These are phyloP conservation scores for Yamadazyma diospyri DNA, from an alignment of 1,139 yeast genomes.

Conservation along the genomic window DNA sequence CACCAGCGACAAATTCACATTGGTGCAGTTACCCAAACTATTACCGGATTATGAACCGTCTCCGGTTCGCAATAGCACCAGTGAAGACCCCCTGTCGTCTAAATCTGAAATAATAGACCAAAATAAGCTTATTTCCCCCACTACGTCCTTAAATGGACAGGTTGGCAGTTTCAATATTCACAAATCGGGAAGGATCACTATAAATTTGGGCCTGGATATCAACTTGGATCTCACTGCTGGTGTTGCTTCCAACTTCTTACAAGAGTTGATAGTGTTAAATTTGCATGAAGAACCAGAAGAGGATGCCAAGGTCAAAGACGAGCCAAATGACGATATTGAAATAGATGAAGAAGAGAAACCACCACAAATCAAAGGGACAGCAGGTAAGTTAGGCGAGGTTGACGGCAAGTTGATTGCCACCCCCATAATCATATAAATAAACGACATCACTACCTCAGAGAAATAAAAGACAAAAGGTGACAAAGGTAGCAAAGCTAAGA, in stretches of 20 bases:
- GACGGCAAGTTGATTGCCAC: conserved; percentile 55
- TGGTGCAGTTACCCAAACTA: conserved; percentile 70
- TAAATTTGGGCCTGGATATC: conserved; percentile 65
- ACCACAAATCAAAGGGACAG: conserved; percentile 24
- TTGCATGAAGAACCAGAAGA: conserved; percentile 15
- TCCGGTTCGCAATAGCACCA: conserved; percentile 5
- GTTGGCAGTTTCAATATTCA: conserved; percentile 75
- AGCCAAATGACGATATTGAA: conserved; percentile 19
- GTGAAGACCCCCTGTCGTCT: neutral
- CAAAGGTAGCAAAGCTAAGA: too few relatives aligned
- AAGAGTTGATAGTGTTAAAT: conserved; percentile 67
- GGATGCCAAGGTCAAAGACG: conserved; percentile 22
- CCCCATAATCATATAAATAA: conserved; percentile 24
- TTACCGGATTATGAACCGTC: conserved; percentile 49
- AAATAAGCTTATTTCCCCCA: conserved; percentile 12
- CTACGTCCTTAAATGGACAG: conserved; percentile 40
- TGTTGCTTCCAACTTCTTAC: conserved; percentile 67
- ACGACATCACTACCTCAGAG: neutral
- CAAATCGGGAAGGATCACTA: conserved; percentile 73
- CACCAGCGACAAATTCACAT: conserved; percentile 31
- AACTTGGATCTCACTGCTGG: conserved; percentile 71
- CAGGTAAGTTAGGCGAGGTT: conserved; percentile 61
- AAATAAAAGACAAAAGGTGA: neutral
- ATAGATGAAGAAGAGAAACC: conserved; percentile 28
- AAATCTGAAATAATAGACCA: neutral